Percentiles rank a stretch among this genome's conserved stretches.
These are phyloP conservation scores for Talaromyces adpressus DNA, from an alignment of 495 filamentous ascomycete genomes.

Conservation along the genomic window DNA sequence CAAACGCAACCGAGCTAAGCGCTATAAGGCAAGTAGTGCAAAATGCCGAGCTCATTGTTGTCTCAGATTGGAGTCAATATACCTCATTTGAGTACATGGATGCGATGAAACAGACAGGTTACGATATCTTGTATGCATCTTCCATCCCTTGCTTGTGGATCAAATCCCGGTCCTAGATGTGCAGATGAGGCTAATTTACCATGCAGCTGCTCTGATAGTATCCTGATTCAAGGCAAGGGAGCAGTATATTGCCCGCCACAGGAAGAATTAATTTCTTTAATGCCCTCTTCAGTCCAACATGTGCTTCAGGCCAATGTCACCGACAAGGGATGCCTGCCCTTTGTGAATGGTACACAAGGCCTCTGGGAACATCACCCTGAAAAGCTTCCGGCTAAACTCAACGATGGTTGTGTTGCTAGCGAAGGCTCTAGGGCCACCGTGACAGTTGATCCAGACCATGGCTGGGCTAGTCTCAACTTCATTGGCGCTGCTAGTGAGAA, in stretches of 20 bases:
- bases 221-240: constrained; percentile 50
- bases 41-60: constrained; percentile 35
- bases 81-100: constrained; percentile 40
- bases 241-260: constrained; percentile 37
- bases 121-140: constrained; percentile 6
- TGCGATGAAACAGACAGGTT: constrained; percentile 11
- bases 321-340: constrained; percentile 37
- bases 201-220: constrained; percentile 35
- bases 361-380: constrained; percentile 22
- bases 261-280: constrained; percentile 27
- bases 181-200: neutral
- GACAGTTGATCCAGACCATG: constrained; percentile 21
- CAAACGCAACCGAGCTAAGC: constrained; percentile 24
- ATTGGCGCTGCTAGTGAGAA: constrained; percentile 34
- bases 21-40: constrained; percentile 40
- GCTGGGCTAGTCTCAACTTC: constrained; percentile 43
- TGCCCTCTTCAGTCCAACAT: constrained; percentile 23
- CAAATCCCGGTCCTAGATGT: neutral
- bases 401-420: constrained; percentile 34
- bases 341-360: constrained; percentile 23
- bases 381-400: constrained; percentile 27
- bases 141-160: neutral
- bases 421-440: constrained; percentile 27
- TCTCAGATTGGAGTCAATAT: constrained; percentile 49
- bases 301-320: constrained; percentile 29